These are phyloP conservation scores for Castanea sativa DNA, from an alignment of 306 rosid genomes.

Conservation along the genomic window DNA sequence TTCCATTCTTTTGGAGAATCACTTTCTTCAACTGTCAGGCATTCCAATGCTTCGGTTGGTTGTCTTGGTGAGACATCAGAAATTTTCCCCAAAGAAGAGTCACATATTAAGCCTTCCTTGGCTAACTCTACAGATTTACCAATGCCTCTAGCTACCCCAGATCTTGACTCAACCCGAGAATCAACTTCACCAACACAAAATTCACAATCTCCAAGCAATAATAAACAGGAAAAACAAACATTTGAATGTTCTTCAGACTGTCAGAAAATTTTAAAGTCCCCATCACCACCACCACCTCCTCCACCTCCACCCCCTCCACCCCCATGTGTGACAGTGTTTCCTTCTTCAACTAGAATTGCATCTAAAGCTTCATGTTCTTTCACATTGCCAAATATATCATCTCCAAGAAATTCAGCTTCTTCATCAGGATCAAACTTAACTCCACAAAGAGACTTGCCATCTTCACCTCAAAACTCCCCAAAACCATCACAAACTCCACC, in stretches of 20 bases:
- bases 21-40: constrained; percentile 54
- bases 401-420: constrained; percentile 49
- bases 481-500: constrained; percentile 36
- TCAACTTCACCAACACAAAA: constrained; percentile 23
- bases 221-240: constrained; percentile 25
- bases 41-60: constrained; percentile 71
- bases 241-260: constrained; percentile 21
- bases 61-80: constrained; percentile 38
- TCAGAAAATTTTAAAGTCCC: constrained; percentile 17
- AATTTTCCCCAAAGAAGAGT: constrained; percentile 38
- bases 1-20: constrained; percentile 86
- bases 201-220: constrained; percentile 29
- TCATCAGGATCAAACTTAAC: constrained; percentile 40
- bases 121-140: constrained; percentile 11
- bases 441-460: constrained; percentile 29
- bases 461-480: constrained; percentile 24
- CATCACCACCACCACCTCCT: constrained; percentile 24
- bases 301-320: constrained; percentile 52
- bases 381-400: constrained; percentile 45
- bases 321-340: constrained; percentile 30
- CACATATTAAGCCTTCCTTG: constrained; percentile 10
- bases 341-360: constrained; percentile 40
- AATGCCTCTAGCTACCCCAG: constrained; percentile 19
- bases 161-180: constrained; percentile 15
- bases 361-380: constrained; percentile 57